Conservation (phyloP, 75 land plant species). For the Adiantum capillusveneris region DNA sequence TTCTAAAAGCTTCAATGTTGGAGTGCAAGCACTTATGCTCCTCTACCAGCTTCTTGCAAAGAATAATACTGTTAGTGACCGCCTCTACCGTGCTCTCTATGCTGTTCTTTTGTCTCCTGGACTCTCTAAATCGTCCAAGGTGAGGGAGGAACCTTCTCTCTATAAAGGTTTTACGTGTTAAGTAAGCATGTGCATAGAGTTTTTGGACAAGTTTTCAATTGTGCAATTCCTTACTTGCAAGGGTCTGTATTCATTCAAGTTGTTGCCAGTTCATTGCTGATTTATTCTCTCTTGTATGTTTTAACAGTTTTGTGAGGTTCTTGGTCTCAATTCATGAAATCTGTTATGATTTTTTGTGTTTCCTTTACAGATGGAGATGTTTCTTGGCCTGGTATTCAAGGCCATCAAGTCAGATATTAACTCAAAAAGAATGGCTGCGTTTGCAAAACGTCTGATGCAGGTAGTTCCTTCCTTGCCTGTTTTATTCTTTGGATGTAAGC, state of each 20-base stretch:
- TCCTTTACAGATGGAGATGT: conserved; percentile 67
- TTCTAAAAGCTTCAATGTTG: conserved; percentile 89
- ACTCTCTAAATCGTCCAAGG: conserved; percentile 77
- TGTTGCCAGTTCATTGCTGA: too few species aligned
- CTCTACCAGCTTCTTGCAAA: conserved; percentile 74
- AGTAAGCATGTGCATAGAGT: neutral
- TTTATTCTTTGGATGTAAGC: neutral
- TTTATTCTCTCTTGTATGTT: too few species aligned
- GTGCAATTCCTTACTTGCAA: too few species aligned
- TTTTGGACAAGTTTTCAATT: too few species aligned
- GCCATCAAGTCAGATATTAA: conserved; percentile 82
- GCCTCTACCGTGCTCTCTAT: conserved; percentile 92
- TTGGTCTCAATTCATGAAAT: too few species aligned
- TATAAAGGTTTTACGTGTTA: neutral
- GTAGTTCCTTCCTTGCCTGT: conserved; percentile 19
- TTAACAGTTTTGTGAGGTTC: too few species aligned
- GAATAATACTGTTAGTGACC: conserved; percentile 88
- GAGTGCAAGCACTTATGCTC: conserved; percentile 92
- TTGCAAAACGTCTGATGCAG: conserved; percentile 85
- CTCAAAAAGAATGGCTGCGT: conserved; percentile 73
- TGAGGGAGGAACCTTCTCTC: conserved; percentile 8
- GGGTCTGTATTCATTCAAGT: too few species aligned
- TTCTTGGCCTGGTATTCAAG: conserved; percentile 68
- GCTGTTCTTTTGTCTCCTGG: conserved; percentile 74
- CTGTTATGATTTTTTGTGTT: too few species aligned